phyloP scores from a whole-genome alignment of 2,329 filamentous ascomycete species.

The Penicillium sp. region DNA sequence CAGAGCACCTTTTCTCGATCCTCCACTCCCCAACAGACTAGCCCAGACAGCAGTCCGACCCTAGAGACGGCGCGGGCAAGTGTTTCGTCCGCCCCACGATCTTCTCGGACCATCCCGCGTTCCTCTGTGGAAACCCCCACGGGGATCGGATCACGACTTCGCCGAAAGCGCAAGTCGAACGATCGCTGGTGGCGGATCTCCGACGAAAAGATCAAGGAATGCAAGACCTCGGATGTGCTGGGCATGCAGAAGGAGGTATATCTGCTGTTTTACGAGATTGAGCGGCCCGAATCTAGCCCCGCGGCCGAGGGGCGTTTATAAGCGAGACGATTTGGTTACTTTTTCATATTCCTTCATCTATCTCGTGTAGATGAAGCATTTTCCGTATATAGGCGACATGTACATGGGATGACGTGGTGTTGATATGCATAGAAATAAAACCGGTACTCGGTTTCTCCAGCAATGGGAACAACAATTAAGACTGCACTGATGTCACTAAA shows the following conservation, averaged over 20 bases:
- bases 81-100: slow-evolving; percentile 24
- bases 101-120: slow-evolving; percentile 25
- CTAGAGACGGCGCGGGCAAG: slow-evolving; percentile 27
- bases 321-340: neutral
- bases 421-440: neutral
- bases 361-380: too few species aligned
- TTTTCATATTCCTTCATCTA: neutral
- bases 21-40: slow-evolving; percentile 25
- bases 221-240: slow-evolving; percentile 86
- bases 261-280: slow-evolving; percentile 90
- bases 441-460: neutral
- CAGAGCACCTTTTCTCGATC: slow-evolving; percentile 33
- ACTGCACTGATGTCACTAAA: slow-evolving; percentile 2
- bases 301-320: neutral
- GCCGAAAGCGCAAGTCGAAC: slow-evolving; percentile 60
- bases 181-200: slow-evolving; percentile 98
- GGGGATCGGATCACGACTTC: slow-evolving; percentile 42
- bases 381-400: neutral
- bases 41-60: slow-evolving; percentile 26
- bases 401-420: neutral
- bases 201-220: slow-evolving; percentile 93
- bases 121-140: slow-evolving; percentile 24
- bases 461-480: neutral
- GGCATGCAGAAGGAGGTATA: slow-evolving; percentile 96
- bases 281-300: slow-evolving; percentile 43